Evolutionary conservation across 1,284 basidiomycete species (phyloP), one percentile per base, ranked within the genome.

Genomic region (Lentinula novae-zelandiae): DNA sequence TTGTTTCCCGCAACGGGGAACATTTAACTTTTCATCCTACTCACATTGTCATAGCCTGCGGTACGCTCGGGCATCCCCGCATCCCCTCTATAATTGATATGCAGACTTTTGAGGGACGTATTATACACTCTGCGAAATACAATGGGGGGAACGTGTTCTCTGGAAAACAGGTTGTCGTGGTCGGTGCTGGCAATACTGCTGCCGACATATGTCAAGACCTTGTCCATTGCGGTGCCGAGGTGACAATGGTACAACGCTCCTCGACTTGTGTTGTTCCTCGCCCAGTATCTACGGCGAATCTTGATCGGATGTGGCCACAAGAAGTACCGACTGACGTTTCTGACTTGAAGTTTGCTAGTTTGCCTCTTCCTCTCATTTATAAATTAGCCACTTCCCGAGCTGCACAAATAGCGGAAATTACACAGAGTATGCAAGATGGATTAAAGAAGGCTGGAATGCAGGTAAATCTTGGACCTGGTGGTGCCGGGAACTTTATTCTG

Each of bases 331-430:
- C 72, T 1, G 76, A 78, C 5, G 69, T 78, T 6, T 73, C 77
- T 34, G 83, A 86, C 68, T 73, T 85, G 57, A 74, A 74, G 62
- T 71, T 73, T 49, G 69, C 71, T 17, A 71, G 76, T 9, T 70
- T 73, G 27, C 82, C 83, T 2, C 61, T 79, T 31, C 40, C 40
- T 17, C 40, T 68, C 70, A 0, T 65, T 82, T 12, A 62, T 74
- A 57, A 76, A 69, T 67, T 78, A 57, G 62, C 73, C 60, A 72
- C 69, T 53, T 48, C 66, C 1, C 73, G 72, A 62, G 63, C 69
- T 38, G 58, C 67, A 50, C 62, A 70, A 20, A 66, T 68, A 42
- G 69, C 65, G 31, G 60, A 64, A 42, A 42, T 42, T 15, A 52
- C 67, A 67, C 53, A 71, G 72, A 31, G 67, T 27, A 40, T 76